These are phyloP conservation scores for Tetrahymena thermophila DNA, from an alignment of 73 alveolate genomes.

Conservation along the genomic window DNA sequence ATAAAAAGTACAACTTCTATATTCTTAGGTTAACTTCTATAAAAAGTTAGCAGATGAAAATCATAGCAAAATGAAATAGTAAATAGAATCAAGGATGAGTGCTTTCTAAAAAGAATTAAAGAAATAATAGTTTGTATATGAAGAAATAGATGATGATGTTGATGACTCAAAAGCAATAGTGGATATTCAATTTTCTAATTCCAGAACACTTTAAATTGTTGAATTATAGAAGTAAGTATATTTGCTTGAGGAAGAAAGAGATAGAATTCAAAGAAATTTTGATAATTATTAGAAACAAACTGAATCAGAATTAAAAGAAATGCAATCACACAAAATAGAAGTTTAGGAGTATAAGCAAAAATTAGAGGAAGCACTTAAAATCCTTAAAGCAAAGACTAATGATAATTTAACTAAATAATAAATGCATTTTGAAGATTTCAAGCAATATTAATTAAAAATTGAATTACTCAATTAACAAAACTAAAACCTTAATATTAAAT, in stretches of 20 bases:
- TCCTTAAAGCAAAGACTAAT: not conserved
- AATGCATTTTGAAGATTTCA: not conserved
- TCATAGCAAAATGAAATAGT: not conserved
- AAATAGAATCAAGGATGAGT: not conserved
- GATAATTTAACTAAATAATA: not conserved
- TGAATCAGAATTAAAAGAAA: not conserved
- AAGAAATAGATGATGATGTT: not conserved
- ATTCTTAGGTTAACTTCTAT: not conserved
- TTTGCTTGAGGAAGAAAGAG: not conserved
- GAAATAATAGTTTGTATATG: not conserved
- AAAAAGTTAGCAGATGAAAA: not conserved
- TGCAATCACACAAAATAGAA: not conserved
- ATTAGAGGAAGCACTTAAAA: not conserved
- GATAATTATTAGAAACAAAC: not conserved
- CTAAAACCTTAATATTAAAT: not conserved
- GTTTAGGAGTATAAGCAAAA: not conserved
- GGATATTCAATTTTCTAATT: not conserved
- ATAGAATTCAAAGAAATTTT: not conserved
- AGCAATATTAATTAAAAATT: not conserved
- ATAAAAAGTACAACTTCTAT: not conserved
- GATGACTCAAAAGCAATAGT: not conserved
- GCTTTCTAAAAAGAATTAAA: not conserved
- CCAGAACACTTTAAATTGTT: not conserved
- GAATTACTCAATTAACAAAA: not conserved
- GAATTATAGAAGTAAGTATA: not conserved